Evolutionary conservation across 1,284 basidiomycete genomes (phyloP).

Genomic region (Naganishia cerealis): DNA sequence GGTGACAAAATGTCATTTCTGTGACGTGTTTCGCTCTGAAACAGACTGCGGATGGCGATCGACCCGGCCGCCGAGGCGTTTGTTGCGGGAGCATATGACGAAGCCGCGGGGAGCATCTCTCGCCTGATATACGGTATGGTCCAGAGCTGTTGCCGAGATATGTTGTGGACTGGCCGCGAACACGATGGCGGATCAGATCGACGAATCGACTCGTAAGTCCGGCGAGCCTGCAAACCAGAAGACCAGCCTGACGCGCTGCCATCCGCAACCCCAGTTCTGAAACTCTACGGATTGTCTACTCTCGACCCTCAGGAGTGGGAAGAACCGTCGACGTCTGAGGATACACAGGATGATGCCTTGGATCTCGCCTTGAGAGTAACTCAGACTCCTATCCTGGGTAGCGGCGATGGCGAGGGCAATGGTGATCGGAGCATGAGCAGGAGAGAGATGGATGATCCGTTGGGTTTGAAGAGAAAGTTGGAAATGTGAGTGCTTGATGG

Average conservation of each 20-base stretch:
- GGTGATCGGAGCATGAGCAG: conserved; percentile 30
- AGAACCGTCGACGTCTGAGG: conserved; percentile 50
- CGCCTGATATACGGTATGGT: too few relatives aligned
- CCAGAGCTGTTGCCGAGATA: not conserved
- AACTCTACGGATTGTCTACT: conserved; percentile 52
- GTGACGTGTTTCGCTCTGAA: conserved; percentile 9
- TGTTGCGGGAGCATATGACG: not conserved
- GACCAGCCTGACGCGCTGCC: not conserved
- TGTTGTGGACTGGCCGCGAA: not conserved
- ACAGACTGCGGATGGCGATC: not conserved
- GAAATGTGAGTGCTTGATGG: conserved; percentile 42
- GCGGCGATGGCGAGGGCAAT: conserved; percentile 41
- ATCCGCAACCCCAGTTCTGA: conserved; percentile 45
- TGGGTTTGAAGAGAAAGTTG: conserved; percentile 47
- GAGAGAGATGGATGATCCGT: conserved; percentile 49
- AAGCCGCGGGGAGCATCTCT: too few relatives aligned
- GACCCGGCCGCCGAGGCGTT: not conserved
- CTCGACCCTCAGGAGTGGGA: conserved; percentile 52
- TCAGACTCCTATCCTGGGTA: conserved; percentile 26
- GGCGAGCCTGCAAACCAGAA: not conserved
- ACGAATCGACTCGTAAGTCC: conserved; percentile 22
- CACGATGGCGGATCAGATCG: conserved; percentile 22
- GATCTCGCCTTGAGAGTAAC: conserved; percentile 44
- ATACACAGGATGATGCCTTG: conserved; percentile 40
- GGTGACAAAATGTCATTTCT: not conserved